Percentiles rank a stretch among this genome's conserved stretches.
Evolutionary conservation across 2,329 filamentous ascomycete species (phyloP).

Genomic region (Ceratocystis cubensis): DNA sequence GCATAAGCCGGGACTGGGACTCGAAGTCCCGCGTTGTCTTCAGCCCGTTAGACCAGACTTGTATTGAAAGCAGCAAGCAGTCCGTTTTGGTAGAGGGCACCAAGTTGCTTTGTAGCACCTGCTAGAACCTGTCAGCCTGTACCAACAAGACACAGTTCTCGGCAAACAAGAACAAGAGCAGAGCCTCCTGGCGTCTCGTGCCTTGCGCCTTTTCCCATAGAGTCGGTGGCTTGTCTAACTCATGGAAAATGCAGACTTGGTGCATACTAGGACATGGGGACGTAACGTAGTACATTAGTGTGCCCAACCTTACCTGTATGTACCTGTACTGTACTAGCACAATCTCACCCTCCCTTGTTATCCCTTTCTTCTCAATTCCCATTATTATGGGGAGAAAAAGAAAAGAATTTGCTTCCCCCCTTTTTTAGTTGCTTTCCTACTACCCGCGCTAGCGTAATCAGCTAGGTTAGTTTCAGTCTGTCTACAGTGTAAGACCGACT

Average conservation of each 20-base stretch:
- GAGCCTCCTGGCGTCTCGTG: not conserved
- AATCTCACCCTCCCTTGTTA: not conserved
- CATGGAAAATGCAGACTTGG: not conserved
- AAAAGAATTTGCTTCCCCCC: not conserved
- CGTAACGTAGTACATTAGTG: not conserved
- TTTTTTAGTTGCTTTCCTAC: not conserved
- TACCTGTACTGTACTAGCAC: not conserved
- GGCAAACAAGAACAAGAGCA: not conserved
- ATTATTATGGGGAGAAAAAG: not conserved
- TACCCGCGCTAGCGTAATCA: not conserved
- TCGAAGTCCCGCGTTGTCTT: no score
- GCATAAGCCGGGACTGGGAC: no score
- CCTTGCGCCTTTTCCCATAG: not conserved
- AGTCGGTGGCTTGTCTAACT: not conserved
- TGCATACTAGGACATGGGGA: not conserved
- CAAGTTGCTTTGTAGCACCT: not conserved
- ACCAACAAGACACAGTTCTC: not conserved
- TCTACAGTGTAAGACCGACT: not conserved
- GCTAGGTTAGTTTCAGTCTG: not conserved
- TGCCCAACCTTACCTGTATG: not conserved
- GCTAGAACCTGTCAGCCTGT: not conserved
- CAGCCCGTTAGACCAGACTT: not conserved
- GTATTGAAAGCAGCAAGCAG: not conserved
- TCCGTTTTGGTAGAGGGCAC: not conserved
- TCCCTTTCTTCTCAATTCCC: not conserved